Evolutionary conservation across 768 basidiomycete genomes (phyloP).

Genomic region (Tricholoma hemisulphureum): DNA sequence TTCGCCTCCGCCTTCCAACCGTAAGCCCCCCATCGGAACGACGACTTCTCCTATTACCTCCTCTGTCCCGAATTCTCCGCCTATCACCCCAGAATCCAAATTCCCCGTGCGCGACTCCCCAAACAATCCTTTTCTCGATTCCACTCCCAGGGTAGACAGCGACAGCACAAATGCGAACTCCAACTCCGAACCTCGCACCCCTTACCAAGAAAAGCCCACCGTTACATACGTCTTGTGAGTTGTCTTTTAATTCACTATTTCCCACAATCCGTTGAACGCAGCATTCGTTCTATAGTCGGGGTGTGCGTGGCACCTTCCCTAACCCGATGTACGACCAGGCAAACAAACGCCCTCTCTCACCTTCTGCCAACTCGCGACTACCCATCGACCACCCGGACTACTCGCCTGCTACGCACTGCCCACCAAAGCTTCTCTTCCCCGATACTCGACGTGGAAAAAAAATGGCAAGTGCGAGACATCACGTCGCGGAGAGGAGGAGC

Average conservation of each 20-base stretch:
- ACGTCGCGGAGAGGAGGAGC: conserved; percentile 1
- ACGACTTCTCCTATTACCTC: conserved; percentile 12
- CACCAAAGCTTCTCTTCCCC: conserved; percentile 60
- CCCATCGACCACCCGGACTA: conserved; percentile 66
- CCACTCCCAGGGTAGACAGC: conserved; percentile 28
- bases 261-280: background rate
- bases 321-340: conserved; percentile 60
- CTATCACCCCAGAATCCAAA: conserved; percentile 38
- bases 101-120: conserved; percentile 58
- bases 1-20: conserved; percentile 67
- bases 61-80: conserved; percentile 31
- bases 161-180: conserved; percentile 35
- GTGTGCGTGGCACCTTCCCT: conserved; percentile 57
- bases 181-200: conserved; percentile 34
- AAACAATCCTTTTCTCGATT: conserved; percentile 67
- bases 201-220: conserved; percentile 54
- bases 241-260: background rate
- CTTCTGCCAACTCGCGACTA: conserved; percentile 49
- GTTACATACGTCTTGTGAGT: conserved; percentile 76
- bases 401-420: conserved; percentile 52
- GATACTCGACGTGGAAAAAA: conserved; percentile 16
- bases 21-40: conserved; percentile 34
- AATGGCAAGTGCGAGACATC: conserved; percentile 2
- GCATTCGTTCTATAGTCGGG: conserved; percentile 54
- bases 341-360: conserved; percentile 39